Evolutionary conservation across 495 filamentous ascomycete species (phyloP).

Genomic region (Sordaria brevicollis): DNA sequence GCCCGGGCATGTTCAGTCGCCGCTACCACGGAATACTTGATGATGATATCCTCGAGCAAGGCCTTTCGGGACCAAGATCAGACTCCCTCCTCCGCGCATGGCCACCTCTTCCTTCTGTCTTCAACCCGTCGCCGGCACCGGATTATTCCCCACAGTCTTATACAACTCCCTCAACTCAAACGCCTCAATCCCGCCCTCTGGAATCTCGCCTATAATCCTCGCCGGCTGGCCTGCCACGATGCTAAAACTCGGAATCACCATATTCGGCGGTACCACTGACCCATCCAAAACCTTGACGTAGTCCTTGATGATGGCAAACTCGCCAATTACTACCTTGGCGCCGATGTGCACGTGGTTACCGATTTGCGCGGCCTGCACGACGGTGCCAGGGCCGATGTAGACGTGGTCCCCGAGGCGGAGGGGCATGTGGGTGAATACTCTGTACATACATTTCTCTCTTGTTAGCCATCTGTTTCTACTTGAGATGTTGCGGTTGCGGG

Average conservation of each 20-base stretch:
- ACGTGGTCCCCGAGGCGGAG: conserved; percentile 90
- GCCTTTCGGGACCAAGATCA: background rate
- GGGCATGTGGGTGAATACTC: conserved; percentile 62
- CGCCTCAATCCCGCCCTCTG: conserved; percentile 59
- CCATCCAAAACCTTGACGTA: conserved; percentile 75
- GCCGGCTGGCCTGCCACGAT: conserved; percentile 77
- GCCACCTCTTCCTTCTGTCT: background rate
- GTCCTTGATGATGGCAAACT: conserved; percentile 85
- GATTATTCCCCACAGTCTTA: conserved; percentile 42
- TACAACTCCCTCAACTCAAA: conserved; percentile 49
- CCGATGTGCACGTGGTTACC: conserved; percentile 81
- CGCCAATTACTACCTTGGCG: conserved; percentile 59
- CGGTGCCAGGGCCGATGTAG: conserved; percentile 63
- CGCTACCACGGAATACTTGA: too few relatives aligned
- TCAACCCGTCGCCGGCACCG: conserved; percentile 29
- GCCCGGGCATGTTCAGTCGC: too few relatives aligned
- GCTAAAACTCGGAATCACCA: conserved; percentile 83
- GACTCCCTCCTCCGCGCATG: background rate
- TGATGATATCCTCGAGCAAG: accelerated
- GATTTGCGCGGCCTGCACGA: conserved; percentile 68
- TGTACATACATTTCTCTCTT: too few relatives aligned
- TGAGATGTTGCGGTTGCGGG: too few relatives aligned
- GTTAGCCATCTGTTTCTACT: too few relatives aligned
- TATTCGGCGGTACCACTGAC: conserved; percentile 69
- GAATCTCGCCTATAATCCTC: conserved; percentile 73